These are phyloP conservation scores for Sclerotiophoma versabilis DNA, from an alignment of 2,329 filamentous ascomycete species.

Conservation along the genomic window DNA sequence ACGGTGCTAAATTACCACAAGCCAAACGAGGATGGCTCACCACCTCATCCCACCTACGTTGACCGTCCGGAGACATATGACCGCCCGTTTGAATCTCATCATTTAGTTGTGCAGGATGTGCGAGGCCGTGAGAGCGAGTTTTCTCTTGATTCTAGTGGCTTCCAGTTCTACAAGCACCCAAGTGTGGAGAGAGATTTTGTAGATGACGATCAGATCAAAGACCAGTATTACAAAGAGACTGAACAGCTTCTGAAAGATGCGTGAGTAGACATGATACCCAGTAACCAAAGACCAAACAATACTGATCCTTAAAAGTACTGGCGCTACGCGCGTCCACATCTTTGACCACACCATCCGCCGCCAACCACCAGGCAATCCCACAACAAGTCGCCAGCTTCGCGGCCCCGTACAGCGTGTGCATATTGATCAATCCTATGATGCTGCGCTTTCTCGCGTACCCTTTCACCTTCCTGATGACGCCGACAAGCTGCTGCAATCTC, in stretches of 20 bases:
- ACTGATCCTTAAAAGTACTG: conserved; percentile 55
- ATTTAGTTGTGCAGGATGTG: conserved; percentile 53
- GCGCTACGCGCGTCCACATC: conserved; percentile 64
- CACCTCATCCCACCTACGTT: conserved; percentile 37
- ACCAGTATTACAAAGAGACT: conserved; percentile 45
- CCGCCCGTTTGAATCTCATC: conserved; percentile 36
- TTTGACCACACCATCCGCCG: conserved; percentile 70
- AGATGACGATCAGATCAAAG: conserved; percentile 46
- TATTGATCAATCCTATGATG: conserved; percentile 63
- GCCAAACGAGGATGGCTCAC: conserved; percentile 40
- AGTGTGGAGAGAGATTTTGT: conserved; percentile 46
- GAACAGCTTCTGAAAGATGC: conserved; percentile 48
- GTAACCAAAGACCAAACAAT: neutral
- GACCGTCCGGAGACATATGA: conserved; percentile 45
- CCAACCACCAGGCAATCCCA: conserved; percentile 25
- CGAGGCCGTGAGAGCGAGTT: conserved; percentile 54
- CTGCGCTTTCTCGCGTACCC: conserved; percentile 35
- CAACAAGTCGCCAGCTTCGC: conserved; percentile 42
- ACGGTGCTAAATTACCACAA: conserved; percentile 39
- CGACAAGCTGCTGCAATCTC: conserved; percentile 33
- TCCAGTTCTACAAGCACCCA: conserved; percentile 42
- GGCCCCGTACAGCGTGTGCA: conserved; percentile 62
- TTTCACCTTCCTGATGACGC: conserved; percentile 44
- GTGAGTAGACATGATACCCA: conserved; percentile 25
- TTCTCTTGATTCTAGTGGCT: conserved; percentile 52